Evolutionary conservation across 2,329 filamentous ascomycete species (phyloP), one percentile per base, ranked within the genome.

Genomic region (Cylindrodendrum hubeiense): DNA sequence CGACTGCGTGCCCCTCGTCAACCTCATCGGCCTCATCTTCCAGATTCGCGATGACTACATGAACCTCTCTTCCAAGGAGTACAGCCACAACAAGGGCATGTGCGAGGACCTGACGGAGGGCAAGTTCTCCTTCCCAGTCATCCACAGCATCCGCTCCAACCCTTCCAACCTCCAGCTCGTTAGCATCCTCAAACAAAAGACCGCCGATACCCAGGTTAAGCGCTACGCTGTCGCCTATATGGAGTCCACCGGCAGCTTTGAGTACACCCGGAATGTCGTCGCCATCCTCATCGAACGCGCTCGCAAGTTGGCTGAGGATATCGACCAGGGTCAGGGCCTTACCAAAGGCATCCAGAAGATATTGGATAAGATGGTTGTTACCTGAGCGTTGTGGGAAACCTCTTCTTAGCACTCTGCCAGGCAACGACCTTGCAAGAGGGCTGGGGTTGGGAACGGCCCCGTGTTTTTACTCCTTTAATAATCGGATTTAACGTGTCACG

Each of bases 101-200:
- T 97, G 93, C 79, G 95, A 98, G 83, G 96, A 98, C 80, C 82
- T 98, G 73, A 98, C 94, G 1, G 96, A 98, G 82, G 95, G 95
- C 68, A 98, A 98, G 85, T 98, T 98, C 83, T 95, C 92, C 26
- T 98, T 98, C 78, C 94, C 95, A 43, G 91, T 98, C 74, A 97
- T 98, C 74, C 95, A 98, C 82, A 92, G 92, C 78, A 97, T 98
- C 72, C 92, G 93, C 65, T 83, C 91, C 65, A 88, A 94, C 76
- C 93, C 89, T 19, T 81, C 83, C 30, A 93, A 94, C 76, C 84
- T 92, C 71, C 91, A 97, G 75, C 87, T 99, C 60, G 88, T 98
- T 79, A 97, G 96, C 76, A 98, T 98, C 60, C 85, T 98, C 44
- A 93, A 93, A 80, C 95, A 98, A 80, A 95, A 94, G 81, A 94